These are phyloP conservation scores for Pseudocercospora cruenta DNA, from an alignment of 2,329 filamentous ascomycete species.

Conservation along the genomic window DNA sequence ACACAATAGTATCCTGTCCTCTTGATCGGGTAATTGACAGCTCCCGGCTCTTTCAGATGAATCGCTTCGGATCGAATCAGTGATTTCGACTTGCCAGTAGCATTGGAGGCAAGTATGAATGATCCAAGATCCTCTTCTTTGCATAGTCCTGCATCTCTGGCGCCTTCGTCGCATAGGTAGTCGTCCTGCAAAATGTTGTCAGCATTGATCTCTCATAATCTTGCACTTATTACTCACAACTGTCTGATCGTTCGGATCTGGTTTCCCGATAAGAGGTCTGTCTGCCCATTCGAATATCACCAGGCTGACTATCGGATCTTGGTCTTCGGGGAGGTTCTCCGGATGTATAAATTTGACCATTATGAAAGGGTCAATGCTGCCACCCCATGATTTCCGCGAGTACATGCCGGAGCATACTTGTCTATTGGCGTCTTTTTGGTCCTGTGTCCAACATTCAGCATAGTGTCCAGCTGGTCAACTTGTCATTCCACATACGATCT, in stretches of 20 bases:
- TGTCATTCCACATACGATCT: conserved; percentile 34
- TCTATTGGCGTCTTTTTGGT: conserved; percentile 73
- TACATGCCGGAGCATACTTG: conserved; percentile 96
- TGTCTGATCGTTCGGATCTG: conserved; percentile 49
- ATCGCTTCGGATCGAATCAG: conserved; percentile 79
- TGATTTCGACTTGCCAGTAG: conserved; percentile 69
- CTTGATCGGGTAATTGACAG: conserved; percentile 80
- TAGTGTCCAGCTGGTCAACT: conserved; percentile 4
- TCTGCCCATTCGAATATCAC: conserved; percentile 96
- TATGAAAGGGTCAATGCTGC: conserved; percentile 85
- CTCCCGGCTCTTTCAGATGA: conserved; percentile 73
- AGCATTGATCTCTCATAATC: conserved; percentile 6
- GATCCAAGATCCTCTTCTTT: conserved; percentile 76
- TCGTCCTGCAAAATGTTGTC: conserved; percentile 52
- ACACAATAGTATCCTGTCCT: conserved; percentile 98
- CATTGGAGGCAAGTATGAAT: conserved; percentile 80
- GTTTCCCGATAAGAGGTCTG: conserved; percentile 74
- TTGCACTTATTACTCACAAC: conserved; percentile 3
- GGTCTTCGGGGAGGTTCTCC: conserved; percentile 58
- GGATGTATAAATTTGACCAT: conserved; percentile 74
- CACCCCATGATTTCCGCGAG: conserved; percentile 84
- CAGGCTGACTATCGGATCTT: conserved; percentile 78
- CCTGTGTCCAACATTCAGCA: conserved; percentile 53
- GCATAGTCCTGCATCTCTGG: conserved; percentile 71
- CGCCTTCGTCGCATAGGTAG: conserved; percentile 76